phyloP scores from a whole-genome alignment of 2,329 filamentous ascomycete species.

The Exophiala aquamarina region DNA sequence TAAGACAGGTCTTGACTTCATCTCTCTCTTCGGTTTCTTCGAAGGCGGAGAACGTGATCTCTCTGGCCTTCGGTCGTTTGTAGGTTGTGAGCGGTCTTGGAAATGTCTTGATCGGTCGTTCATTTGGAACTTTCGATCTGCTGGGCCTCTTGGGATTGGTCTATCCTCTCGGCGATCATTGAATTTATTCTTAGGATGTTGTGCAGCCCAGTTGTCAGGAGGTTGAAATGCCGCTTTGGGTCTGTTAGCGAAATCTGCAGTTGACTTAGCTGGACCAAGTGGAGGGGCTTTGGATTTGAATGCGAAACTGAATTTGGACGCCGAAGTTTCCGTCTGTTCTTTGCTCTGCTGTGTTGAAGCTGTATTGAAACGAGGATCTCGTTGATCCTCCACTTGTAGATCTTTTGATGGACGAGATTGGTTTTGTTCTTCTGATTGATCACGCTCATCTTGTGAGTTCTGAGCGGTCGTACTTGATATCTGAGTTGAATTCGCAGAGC shows the following conservation, averaged over 20 bases:
- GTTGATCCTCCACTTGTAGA: conserved; percentile 63
- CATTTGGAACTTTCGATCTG: conserved; percentile 34
- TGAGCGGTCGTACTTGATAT: conserved; percentile 32
- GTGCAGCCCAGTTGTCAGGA: conserved; percentile 35
- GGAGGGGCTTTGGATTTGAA: conserved; percentile 76
- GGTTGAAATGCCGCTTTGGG: conserved; percentile 41
- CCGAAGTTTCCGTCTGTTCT: conserved; percentile 53
- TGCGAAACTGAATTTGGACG: conserved; percentile 85
- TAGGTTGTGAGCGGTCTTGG: conserved; percentile 31
- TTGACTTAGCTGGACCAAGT: conserved; percentile 51
- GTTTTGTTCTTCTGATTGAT: conserved; percentile 56
- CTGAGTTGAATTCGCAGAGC: conserved; percentile 35
- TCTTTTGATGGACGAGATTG: conserved; percentile 65
- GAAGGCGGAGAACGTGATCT: conserved; percentile 53
- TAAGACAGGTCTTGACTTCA: conserved; percentile 70
- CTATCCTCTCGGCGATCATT: conserved; percentile 45
- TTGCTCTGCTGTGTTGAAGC: conserved; percentile 52
- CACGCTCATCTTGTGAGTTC: conserved; percentile 35
- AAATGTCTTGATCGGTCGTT: conserved; percentile 38
- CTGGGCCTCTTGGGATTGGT: conserved; percentile 31
- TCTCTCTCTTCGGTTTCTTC: conserved; percentile 67
- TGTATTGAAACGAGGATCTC: conserved; percentile 56
- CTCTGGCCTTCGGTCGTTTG: conserved; percentile 49
- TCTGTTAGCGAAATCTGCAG: conserved; percentile 49
- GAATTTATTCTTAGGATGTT: conserved; percentile 41